Base-by-base conservation (phyloP, 768 basidiomycete genomes). In the Gloeopeniophorella convolvens region DNA sequence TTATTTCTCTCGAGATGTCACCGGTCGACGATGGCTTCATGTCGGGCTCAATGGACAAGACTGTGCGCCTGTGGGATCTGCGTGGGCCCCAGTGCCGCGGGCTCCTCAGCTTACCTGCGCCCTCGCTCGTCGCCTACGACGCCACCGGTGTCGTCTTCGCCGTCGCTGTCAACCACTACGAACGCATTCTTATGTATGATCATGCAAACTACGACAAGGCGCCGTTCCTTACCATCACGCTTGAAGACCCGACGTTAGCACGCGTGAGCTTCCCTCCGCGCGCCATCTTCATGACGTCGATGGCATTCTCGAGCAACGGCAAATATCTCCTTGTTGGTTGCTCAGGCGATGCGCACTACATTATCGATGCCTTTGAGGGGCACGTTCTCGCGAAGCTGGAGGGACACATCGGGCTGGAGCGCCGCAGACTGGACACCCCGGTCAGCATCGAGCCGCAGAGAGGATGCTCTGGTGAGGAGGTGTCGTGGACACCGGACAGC, bases 21-120 rank as follows among this genome's bases (percentile, higher is more conserved):
- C 96, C 96, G 1, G 75, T 86, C 1, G 89, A 97, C 62, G 94
- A 98, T 61, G 87, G 87, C 1, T 98, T 99, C 72, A 85, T 99
- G 77, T 96, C 95, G 10, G 89, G 83, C 2, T 89, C 94, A 0
- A 72, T 89, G 64, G 96, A 99, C 72, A 89, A 85, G 61, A 97
- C 93, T 1, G 94, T 98, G 16, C 82, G 95, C 23, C 69, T 98
- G 15, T 99, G 96, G 96, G 96, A 99, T 68, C 75, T 97, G 33
- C 83, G 94, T 37, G 72, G 82, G 11, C 80, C 83, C 0, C 71
- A 72, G 20, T 92, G 90, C 63, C 77, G 86, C 49, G 93, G 93
- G 21, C 73, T 86, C 23, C 72, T 93, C 47, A 80, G 80, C 59
- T 73, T 93, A 16, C 85, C 85, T 9, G 76, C 82, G 5, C 66